phyloP scores from a whole-genome alignment of 2,329 filamentous ascomycete genomes.

The Fusarium bulbicola region DNA sequence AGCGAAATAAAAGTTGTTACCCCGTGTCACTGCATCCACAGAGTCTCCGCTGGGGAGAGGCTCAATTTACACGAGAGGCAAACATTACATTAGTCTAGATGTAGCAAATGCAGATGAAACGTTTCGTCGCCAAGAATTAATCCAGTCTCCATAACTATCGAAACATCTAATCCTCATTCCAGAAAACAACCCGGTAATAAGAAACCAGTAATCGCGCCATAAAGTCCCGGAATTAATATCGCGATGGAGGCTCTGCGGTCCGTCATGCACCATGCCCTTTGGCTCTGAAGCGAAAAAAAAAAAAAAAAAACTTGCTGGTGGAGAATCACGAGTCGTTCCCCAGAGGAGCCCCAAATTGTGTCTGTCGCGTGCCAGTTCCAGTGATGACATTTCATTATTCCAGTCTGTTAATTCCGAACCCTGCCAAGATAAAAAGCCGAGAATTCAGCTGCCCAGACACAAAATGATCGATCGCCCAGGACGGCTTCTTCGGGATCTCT shows the following conservation, averaged over 20 bases:
- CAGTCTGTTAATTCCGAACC: neutral
- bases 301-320: neutral
- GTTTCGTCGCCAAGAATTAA: neutral
- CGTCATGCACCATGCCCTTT: neutral
- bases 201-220: neutral
- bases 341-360: neutral
- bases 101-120: neutral
- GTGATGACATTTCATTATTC: neutral
- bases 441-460: constrained; percentile 4
- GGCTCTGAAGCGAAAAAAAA: neutral
- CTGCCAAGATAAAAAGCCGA: neutral
- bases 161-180: neutral
- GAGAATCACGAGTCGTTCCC: neutral
- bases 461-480: constrained; percentile 6
- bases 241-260: constrained; percentile 23
- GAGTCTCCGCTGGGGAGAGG: neutral
- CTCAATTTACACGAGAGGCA: neutral
- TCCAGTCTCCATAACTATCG: neutral
- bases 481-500: constrained; percentile 1
- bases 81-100: no score
- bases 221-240: neutral
- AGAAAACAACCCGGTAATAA: neutral
- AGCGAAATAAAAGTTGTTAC: constrained; percentile 16
- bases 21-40: constrained; percentile 2
- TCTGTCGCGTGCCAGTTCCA: neutral